Conservation (phyloP, 306 rosid species). For the Gynostemma pentaphyllum region DNA sequence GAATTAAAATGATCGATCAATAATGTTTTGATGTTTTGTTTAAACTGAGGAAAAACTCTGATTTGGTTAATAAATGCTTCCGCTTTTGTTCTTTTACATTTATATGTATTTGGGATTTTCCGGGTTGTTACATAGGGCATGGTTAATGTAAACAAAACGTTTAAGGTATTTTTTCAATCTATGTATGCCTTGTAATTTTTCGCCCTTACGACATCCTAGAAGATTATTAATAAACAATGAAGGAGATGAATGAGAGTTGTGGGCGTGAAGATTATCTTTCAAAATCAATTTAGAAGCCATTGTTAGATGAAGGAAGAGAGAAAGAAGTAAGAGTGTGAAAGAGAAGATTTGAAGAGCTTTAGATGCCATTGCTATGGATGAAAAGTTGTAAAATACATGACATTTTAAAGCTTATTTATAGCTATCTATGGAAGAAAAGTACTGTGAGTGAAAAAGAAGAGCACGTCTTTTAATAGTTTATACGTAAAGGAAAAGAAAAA, state of each 20-base stretch:
- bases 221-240: constrained; percentile 20
- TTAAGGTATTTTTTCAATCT: constrained; percentile 26
- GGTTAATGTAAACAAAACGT: constrained; percentile 25
- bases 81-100: too few relatives aligned
- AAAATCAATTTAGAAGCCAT: neutral
- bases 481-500: neutral
- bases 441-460: neutral
- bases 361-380: constrained; percentile 3
- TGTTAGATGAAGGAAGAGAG: neutral
- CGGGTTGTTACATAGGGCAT: neutral
- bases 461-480: neutral
- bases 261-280: neutral
- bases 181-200: constrained; percentile 19
- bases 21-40: too few relatives aligned
- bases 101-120: too few relatives aligned
- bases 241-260: constrained; percentile 11
- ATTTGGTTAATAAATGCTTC: too few relatives aligned
- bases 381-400: neutral
- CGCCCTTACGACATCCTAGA: constrained; percentile 24
- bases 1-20: too few relatives aligned
- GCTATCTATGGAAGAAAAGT: neutral
- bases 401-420: neutral
- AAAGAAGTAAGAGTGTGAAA: neutral
- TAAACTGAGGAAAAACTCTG: too few relatives aligned
- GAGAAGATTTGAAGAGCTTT: constrained; percentile 1